Evolutionary conservation across 805 yeast genomes (phyloP), one percentile per base, ranked within the genome.

Genomic region (Starmerella stigmatis): DNA sequence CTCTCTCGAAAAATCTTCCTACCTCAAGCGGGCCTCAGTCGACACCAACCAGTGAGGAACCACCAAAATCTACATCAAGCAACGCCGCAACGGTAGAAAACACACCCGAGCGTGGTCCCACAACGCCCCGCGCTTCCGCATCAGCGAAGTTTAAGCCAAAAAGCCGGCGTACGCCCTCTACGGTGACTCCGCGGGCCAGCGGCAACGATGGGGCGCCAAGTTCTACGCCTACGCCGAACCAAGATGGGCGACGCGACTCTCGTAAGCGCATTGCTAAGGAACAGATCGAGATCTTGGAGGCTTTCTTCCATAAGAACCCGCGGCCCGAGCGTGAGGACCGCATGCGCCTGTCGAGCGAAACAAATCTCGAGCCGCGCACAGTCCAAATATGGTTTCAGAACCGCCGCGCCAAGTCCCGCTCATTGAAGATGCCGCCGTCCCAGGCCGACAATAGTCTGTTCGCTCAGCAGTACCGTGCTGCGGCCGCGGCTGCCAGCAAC

Each of bases 301-400:
- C 68, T 15, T 88, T 82, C 55, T 86, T 84, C 62, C 78, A 76
- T 47, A 66, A 64, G 45, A 82, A 80, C 54, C 81, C 83, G 29
- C 85, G 82, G 52, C 96, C 96, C 1, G 72, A 74, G 37, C 76
- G 84, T 1, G 78, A 78, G 29, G 73, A 74, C 39, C 67, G 96
- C 31, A 82, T 80, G 59, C 74, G 71, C 17, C 74, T 86, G 27
- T 75, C 92, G 38, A 74, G 70, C 3, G 71, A 72, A 48, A 82
- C 94, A 1, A 81, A 79, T 3, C 76, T 88, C 77, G 76, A 85
- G 23, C 89, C 81, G 56, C 74, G 89, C 54, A 86, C 86, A 13
- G 94, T 88, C 5, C 71, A 95, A 45, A 86, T 88, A 42, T 88
- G 96, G 96, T 88, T 88, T 60, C 96, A 88, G 62, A 88, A 88